Base-by-base conservation (phyloP, 129 eudicot species). In the Calendula officinalis region DNA sequence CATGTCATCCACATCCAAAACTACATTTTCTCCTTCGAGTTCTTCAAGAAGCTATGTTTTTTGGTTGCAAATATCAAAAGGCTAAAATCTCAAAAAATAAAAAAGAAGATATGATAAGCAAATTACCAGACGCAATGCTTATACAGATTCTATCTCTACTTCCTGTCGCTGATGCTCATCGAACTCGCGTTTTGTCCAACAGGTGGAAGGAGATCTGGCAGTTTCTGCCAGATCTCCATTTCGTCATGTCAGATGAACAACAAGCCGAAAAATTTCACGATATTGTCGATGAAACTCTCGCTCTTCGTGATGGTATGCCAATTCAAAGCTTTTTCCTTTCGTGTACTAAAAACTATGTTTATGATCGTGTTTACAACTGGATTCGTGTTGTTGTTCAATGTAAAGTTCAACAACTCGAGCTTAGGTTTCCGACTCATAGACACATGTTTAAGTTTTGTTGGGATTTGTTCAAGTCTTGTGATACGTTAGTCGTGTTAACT, bases 371-470 rank as follows among this genome's bases (percentile, higher is more conserved):
- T 57, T 47, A 17, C 16, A 38, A 12, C 4, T 69, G 56, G 27
- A 5, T 69, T 34, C 46, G 48, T 46, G 17, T 6, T 0, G 13
- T 43, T 37, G 48, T 69, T 16, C 10, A 57, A 6, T 56, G 58
- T 57, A 36, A 36, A 14, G 58, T 69, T 56, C 9, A 45, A 10
- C 56, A 69, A 4, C 30, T 69, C 9, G 57, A 57, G 12, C 66
- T 69, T 35, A 35, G 66, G 66, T 69, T 69, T 36, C 74, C 66
- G 2, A 57, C 46, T 35, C 66, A 69, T 56, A 58, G 66, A 5
- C 58, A 43, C 34, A 57, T 6, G 5, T n/a, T 33, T 69, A 36
- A 10, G 48, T 69, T 69, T 16, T 59, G 66, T 11, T 69, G 74
- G 74, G 14, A 57, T 58, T 12, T 56, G 8, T 69, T 57, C 17